Base-by-base conservation (phyloP, 345 rosid genomes). In the Adansonia digitata region DNA sequence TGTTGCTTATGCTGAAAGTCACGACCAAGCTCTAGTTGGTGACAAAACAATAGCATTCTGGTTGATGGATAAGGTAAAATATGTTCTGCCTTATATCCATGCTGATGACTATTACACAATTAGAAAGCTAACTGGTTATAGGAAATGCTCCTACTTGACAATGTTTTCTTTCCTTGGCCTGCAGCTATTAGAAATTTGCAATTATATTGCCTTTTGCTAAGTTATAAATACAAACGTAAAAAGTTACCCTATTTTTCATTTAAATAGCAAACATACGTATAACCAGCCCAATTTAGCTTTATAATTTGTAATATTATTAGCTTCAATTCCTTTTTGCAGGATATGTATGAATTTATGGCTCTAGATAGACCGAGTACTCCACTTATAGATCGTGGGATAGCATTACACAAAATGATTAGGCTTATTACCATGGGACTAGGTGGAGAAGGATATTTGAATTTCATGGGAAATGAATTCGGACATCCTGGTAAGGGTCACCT, bases 391-490 rank as follows among this genome's bases (percentile, higher is more conserved):
- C 95, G 99, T 18, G 99, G 99, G 72, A 91, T 92, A 71, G 99
- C 98, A 66, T 89, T 94, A 75, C 99, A 94, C 85, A 94, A 92
- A 86, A 92, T 94, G 96, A 92, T 94, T 73, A 85, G 99, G 84
- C 97, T 94, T 75, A 83, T 91, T 81, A 94, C 98, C 1, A 88
- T 94, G 97, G 99, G 89, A 75, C 81, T 95, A 67, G 99, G 99
- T 51, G 99, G 99, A 75, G 99, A 95, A 86, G 98, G 94, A 77
- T 95, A 95, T 86, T 84, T 95, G 82, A 95, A 92, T 80, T 95
- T 95, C 78, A 95, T 95, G 99, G 99, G 99, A 74, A 95, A 95
- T 85, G 99, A 95, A 84, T 95, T 95, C 82, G 99, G 99, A 71
- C 99, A 95, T 82, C 98, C 99, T 10, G 98, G 98, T 92, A 84